phyloP scores from a whole-genome alignment of 805 yeast genomes.

The Wickerhamiella hasegawae region DNA sequence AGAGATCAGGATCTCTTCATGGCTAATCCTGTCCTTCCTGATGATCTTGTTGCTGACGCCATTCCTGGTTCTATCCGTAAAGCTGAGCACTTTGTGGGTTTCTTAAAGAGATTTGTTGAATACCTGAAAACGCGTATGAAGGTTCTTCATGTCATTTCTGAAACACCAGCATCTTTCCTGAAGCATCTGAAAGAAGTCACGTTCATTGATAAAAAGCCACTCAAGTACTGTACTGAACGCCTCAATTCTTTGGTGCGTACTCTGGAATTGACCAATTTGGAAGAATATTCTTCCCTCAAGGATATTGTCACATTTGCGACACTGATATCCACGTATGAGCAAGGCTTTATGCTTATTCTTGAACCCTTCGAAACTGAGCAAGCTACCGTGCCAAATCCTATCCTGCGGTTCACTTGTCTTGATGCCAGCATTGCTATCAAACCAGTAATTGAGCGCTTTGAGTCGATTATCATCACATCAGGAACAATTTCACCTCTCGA shows the following conservation, averaged over 20 bases:
- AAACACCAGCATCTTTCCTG: constrained; percentile 83
- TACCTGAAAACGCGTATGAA: constrained; percentile 95
- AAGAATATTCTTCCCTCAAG: constrained; percentile 81
- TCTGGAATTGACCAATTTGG: constrained; percentile 71
- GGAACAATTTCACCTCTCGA: constrained; percentile 98
- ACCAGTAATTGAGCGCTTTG: constrained; percentile 87
- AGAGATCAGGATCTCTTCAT: constrained; percentile 51
- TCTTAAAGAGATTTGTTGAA: constrained; percentile 81
- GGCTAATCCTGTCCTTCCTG: constrained; percentile 75
- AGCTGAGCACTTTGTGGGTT: constrained; percentile 93
- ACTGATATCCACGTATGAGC: constrained; percentile 82
- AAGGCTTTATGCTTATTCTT: constrained; percentile 76
- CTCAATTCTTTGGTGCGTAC: constrained; percentile 79
- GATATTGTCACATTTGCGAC: constrained; percentile 97
- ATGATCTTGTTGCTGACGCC: constrained; percentile 78
- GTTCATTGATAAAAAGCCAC: constrained; percentile 81
- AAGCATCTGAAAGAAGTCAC: constrained; percentile 89
- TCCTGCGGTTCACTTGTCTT: constrained; percentile 78
- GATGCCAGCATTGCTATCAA: constrained; percentile 97
- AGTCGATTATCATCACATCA: constrained; percentile 85
- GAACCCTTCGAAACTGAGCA: constrained; percentile 95
- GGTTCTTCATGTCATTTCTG: constrained; percentile 93
- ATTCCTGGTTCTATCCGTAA: constrained; percentile 94
- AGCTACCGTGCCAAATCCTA: constrained; percentile 94
- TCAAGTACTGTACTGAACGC: constrained; percentile 83